Base-by-base conservation (phyloP, 495 filamentous ascomycete species). In the Lophiostoma macrostomum region DNA sequence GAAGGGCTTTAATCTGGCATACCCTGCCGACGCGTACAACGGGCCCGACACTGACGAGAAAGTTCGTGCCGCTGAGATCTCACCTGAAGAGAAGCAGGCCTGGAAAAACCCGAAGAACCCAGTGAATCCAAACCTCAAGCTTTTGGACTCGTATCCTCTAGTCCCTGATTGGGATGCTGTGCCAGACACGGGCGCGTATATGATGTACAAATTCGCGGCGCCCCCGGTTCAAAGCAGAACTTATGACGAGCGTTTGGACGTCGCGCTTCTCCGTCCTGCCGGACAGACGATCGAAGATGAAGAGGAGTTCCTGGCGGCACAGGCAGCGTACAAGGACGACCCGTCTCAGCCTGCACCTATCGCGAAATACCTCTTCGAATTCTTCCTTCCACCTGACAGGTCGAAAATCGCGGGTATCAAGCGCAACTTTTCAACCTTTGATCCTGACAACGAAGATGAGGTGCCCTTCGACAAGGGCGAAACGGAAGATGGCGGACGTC, bases 101-200 rank as follows among this genome's bases (percentile, higher is more conserved):
- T 89, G 83, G 80, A 82, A 75, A 27, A 71, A 79, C 30, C 84
- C 94, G 6, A 80, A 81, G 51, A 91, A 98, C 63, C 94, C 93
- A 0, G 80, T 81, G 18, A 91, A 91, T 64, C 79, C 81, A n/a
- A 80, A 83, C 58, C 63, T 94, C 38, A 84, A 85, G 61, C 73
- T 90, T 5, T 77, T 95, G 25, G 89, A 90, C 38, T 81, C 81
- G 53, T 91, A 82, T 63, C 87, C 93, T 1, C 63, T 98, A 12
- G 70, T 96, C 1, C 93, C 93, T 1, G 93, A 97, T 59, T 78
- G 91, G n/a, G 81, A 87, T 14, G 86, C 87, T 7, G 84, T 91
- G 64, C 85, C 90, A n/a, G 88, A 96, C 66, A 83, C 82, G 22
- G 88, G 88, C 47, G 83, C 84, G 13, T 96, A 89, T 67, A 81